Evolutionary conservation across 345 rosid genomes (phyloP), one percentile per base, ranked within the genome.

Genomic region (Gossypium ekmanianum): DNA sequence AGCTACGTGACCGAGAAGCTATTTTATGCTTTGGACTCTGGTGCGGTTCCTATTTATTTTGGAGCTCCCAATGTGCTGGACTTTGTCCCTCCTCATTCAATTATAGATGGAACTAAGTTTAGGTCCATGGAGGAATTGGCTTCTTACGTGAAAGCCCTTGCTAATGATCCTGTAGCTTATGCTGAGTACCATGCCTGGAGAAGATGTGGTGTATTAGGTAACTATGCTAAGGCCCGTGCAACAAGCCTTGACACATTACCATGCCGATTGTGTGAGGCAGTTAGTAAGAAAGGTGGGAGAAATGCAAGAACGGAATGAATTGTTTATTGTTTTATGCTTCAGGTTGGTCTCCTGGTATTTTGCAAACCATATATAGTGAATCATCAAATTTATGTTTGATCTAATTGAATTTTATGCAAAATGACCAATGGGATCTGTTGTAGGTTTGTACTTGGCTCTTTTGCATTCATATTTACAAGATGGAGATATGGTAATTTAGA

Each of bases 121-220:
- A 75, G 79, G 1, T 89, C 98, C 18, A 64, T 84, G 84, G 83
- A 87, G 77, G 92, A 87, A 69, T 67, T 94, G 58, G 98, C 97
- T 41, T 18, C 90, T 1, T 88, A 84, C 68, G 85, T 91, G 61
- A 91, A 87, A 77, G 47, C 75, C 77, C 84, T 92, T 1, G 86
- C 92, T 13, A 84, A 88, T 75, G 95, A 92, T 79, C 91, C 95
- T 0, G 89, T 88, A 14, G 94, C 92, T 1, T 94, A 92, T 61
- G 91, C 97, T 0, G 97, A 92, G 79, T 94, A 87, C 77, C 98
- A 92, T 22, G 95, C 97, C 2, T 94, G 97, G 98, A 89, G 97
- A 80, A 85, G 98, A 81, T 94, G 98, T 50, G 98, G 97, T 7
- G 75, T 89, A 1, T 7, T 90, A 74, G 94, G 95, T 14, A 86